Percentiles rank a stretch among this genome's conserved stretches.
Evolutionary conservation across 495 filamentous ascomycete genomes (phyloP).

Genomic region (Platismatia glauca): DNA sequence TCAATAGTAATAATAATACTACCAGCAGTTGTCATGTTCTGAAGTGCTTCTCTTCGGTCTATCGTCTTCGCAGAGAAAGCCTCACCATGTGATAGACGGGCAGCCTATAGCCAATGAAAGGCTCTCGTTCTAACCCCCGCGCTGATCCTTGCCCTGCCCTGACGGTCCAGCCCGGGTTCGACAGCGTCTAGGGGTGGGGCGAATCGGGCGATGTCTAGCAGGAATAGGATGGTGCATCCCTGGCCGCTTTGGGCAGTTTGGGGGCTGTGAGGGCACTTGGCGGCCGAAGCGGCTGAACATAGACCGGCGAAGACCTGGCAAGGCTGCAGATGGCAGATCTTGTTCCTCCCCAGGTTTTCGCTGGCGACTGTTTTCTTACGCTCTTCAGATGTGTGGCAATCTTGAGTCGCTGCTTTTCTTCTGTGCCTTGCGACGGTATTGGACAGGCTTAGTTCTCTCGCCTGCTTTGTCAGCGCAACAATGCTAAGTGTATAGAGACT

Average conservation of each 20-base stretch:
- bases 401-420: neutral
- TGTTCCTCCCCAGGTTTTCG: neutral
- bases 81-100: neutral
- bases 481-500: neutral
- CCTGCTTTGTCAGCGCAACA: neutral
- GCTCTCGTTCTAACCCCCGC: neutral
- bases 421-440: neutral
- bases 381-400: neutral
- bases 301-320: neutral
- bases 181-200: neutral
- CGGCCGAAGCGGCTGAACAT: slow-evolving; percentile 4
- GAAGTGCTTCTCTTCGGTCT: neutral
- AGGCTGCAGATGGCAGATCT: neutral
- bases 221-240: neutral
- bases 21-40: neutral
- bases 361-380: neutral
- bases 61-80: neutral
- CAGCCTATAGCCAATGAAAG: neutral
- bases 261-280: neutral
- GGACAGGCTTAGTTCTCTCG: neutral
- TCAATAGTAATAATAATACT: no score
- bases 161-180: neutral
- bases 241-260: neutral
- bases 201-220: neutral
- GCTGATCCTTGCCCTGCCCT: neutral